phyloP scores from a whole-genome alignment of 805 yeast genomes.

The Candida broadrunensis region DNA sequence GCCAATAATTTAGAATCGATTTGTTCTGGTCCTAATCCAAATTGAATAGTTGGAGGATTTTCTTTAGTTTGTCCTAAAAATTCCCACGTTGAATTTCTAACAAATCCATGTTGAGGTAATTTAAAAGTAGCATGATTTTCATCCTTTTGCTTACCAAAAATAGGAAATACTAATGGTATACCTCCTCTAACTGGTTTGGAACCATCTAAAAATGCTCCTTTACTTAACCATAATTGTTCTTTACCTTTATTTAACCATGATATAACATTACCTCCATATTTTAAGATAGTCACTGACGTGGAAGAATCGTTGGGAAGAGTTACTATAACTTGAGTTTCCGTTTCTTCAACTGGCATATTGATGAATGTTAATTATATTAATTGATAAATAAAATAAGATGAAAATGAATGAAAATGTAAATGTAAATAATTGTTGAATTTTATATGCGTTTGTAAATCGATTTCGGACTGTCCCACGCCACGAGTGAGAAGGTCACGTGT shows the following conservation, averaged over 20 bases:
- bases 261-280: constrained; percentile 83
- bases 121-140: constrained; percentile 52
- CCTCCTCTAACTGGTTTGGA: constrained; percentile 96
- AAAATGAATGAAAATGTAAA: no score
- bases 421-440: no score
- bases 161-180: constrained; percentile 93
- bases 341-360: constrained; percentile 64
- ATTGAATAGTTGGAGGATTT: constrained; percentile 76
- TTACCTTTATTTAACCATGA: constrained; percentile 72
- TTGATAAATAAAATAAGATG: no score
- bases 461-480: no score
- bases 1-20: constrained; percentile 58
- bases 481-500: no score
- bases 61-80: constrained; percentile 77
- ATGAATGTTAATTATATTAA: no score
- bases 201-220: constrained; percentile 85
- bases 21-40: constrained; percentile 85
- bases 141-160: constrained; percentile 69
- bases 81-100: constrained; percentile 89
- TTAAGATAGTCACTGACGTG: constrained; percentile 66
- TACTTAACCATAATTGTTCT: constrained; percentile 82
- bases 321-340: constrained; percentile 59
- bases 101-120: constrained; percentile 96
- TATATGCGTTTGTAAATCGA: no score
- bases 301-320: constrained; percentile 50